Evolutionary conservation across 768 basidiomycete species (phyloP), one percentile per base, ranked within the genome.

Genomic region (Glaciozyma martinii): DNA sequence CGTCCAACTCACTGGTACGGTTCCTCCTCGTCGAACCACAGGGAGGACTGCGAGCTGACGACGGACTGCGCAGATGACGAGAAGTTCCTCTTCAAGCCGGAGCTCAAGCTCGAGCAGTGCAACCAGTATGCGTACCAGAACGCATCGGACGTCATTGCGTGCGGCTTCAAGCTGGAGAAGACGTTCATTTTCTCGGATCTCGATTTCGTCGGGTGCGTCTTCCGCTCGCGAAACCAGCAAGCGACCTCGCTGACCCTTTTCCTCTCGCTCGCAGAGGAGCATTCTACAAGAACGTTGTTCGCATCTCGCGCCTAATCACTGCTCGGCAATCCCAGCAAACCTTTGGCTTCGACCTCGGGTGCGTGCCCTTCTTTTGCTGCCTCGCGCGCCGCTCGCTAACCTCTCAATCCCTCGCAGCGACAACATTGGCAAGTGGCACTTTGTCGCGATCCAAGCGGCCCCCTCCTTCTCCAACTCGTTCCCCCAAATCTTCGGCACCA

Each of bases 401-500:
- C 21, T n/a, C 13, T 7, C 18, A 1, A n/a, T 7, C 25, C 44
- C 56, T 33, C 56, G 12, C 74, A 97, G 92, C 29, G 95, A 98
- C 78, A 98, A 97, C 78, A 91, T 98, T 70, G 95, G 95, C 66
- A 98, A 97, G 79, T 84, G 90, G 65, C 93, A 97, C 78, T 99
- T 99, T 76, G 90, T 87, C 43, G 82, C 95, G 33, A 85, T 99
- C 69, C 95, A 99, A 78, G 91, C 95, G 12, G 85, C 93, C 1
- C 93, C 95, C 0, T 89, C 91, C 23, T 99, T 99, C 81, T 92
- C 90, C 67, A 94, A 92, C 77, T 95, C 93, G 18, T 99, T 98
- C 81, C 93, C 95, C 25, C 90, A 99, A 66, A 98, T 99, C 69
- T 99, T 92, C 72, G 93, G 92, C 59, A 80, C 83, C 8, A 79